Evolutionary conservation across 179 eudicot genomes (phyloP).

Genomic region (Patellifolia procumbens): DNA sequence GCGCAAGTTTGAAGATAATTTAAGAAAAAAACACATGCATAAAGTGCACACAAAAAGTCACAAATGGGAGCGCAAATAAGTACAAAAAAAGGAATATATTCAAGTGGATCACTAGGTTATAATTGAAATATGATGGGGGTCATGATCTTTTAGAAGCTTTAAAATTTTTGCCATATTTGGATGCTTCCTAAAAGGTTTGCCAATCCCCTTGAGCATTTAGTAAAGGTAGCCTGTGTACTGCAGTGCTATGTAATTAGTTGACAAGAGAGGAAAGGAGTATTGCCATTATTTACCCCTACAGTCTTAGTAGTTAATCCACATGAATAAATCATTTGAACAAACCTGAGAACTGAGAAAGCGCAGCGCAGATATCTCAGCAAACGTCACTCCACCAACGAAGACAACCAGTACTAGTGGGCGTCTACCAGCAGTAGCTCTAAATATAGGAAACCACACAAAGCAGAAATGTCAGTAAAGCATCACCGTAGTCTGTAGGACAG

Average conservation of each 20-base stretch:
- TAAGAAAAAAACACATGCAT: not conserved
- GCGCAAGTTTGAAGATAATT: not conserved
- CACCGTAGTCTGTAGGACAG: not conserved
- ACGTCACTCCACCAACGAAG: slow-evolving; percentile 93
- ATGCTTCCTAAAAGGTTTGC: not conserved
- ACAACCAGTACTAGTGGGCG: slow-evolving; percentile 92
- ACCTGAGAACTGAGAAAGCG: slow-evolving; percentile 96
- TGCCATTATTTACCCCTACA: not conserved
- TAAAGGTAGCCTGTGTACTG: not conserved
- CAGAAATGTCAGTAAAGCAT: slow-evolving; percentile 4
- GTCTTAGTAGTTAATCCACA: not conserved
- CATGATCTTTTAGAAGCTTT: not conserved
- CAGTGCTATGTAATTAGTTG: not conserved
- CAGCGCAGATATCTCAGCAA: slow-evolving; percentile 96
- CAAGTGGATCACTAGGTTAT: not conserved
- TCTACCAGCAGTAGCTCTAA: slow-evolving; percentile 71
- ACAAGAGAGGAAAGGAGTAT: not conserved
- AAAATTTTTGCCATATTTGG: not conserved
- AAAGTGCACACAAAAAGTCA: too few species aligned
- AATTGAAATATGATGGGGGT: not conserved
- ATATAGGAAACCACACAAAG: slow-evolving; percentile 18
- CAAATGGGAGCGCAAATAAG: not conserved
- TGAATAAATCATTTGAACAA: slow-evolving; percentile 20
- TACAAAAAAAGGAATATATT: too few species aligned
- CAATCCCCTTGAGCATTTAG: not conserved